Evolutionary conservation across 2,329 filamentous ascomycete species (phyloP).

Genomic region (Botrytis cinerea): DNA sequence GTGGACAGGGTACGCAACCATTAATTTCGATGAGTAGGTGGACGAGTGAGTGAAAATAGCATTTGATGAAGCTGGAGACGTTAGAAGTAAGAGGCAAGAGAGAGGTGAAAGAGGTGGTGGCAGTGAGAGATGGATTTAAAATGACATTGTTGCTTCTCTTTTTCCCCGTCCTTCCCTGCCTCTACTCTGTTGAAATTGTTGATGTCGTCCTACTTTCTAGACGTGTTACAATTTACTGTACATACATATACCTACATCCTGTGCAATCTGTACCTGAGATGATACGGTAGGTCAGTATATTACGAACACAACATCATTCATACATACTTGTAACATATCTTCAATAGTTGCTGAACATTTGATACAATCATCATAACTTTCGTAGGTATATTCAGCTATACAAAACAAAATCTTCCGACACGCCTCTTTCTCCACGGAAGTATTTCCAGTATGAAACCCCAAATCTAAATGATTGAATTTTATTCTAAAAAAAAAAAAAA

Average conservation of each 20-base stretch:
- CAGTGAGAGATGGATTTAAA: not conserved
- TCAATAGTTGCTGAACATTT: not conserved
- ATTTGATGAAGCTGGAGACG: not conserved
- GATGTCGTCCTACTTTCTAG: not conserved
- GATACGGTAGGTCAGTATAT: not conserved
- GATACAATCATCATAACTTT: not conserved
- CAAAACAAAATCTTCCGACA: constrained; percentile 13
- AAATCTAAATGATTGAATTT: not conserved
- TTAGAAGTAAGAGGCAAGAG: not conserved
- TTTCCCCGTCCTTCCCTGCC: no score
- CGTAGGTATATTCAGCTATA: not conserved
- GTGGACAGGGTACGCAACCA: constrained; percentile 4
- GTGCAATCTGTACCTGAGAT: not conserved
- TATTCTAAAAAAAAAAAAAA: not conserved
- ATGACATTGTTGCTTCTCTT: not conserved
- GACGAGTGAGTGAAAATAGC: not conserved
- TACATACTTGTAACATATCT: not conserved
- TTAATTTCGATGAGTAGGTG: not conserved
- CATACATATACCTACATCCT: not conserved
- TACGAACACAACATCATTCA: constrained; percentile 3
- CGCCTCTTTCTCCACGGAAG: not conserved
- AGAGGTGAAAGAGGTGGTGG: not conserved
- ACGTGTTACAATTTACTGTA: not conserved
- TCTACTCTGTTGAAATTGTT: not conserved
- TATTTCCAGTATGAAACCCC: not conserved